phyloP scores from a whole-genome alignment of 208 protist genomes.

The Leishmania guyanensis region DNA sequence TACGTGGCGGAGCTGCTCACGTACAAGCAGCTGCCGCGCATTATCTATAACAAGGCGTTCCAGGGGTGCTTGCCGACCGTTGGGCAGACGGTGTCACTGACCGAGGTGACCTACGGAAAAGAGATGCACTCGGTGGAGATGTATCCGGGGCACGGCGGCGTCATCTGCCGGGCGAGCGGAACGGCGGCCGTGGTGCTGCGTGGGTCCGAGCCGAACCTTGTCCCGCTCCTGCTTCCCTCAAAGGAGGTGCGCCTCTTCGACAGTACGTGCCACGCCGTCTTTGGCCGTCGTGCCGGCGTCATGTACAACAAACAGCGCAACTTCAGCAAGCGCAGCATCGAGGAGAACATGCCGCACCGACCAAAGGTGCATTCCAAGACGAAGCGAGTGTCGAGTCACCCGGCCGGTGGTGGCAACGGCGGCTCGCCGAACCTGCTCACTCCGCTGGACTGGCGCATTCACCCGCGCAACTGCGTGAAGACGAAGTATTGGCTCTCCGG shows the following conservation, averaged over 20 bases:
- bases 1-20: conserved; percentile 92
- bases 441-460: conserved; percentile 91
- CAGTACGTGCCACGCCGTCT: conserved; percentile 82
- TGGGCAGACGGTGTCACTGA: conserved; percentile 87
- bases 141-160: conserved; percentile 89
- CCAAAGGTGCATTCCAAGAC: conserved; percentile 86
- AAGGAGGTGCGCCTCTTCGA: conserved; percentile 93
- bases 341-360: conserved; percentile 84
- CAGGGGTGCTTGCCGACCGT: conserved; percentile 88
- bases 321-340: conserved; percentile 69
- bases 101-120: conserved; percentile 91
- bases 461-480: conserved; percentile 88
- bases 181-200: conserved; percentile 87
- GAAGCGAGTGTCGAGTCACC: conserved; percentile 87
- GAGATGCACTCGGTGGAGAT: conserved; percentile 92
- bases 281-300: conserved; percentile 86
- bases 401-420: conserved; percentile 89
- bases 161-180: conserved; percentile 83
- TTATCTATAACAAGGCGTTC: conserved; percentile 89
- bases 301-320: conserved; percentile 91
- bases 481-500: conserved; percentile 94
- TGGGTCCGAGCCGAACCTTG: conserved; percentile 85
- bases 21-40: conserved; percentile 93
- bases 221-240: conserved; percentile 89
- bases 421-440: conserved; percentile 83